phyloP scores from a whole-genome alignment of 306 rosid species.

The Spatholobus suberectus region DNA sequence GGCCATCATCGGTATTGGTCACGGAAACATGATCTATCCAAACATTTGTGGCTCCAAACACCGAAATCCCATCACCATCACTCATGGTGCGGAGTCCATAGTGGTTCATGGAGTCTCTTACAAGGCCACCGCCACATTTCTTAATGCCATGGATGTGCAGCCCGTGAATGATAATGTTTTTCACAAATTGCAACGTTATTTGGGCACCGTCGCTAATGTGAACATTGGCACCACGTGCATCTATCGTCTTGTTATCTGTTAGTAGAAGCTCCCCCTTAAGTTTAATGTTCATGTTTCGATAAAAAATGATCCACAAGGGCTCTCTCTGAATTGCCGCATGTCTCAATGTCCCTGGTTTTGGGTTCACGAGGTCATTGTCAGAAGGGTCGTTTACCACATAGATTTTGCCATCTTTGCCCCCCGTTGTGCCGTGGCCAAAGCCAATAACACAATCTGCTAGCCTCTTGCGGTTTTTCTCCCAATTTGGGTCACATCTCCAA shows the following conservation, averaged over 20 bases:
- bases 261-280: conserved; percentile 1
- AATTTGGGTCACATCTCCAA: conserved; percentile 58
- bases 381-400: conserved; percentile 43
- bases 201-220: conserved; percentile 51
- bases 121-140: conserved; percentile 37
- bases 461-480: conserved; percentile 51
- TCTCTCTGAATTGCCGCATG: conserved; percentile 35
- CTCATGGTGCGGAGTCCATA: conserved; percentile 38
- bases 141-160: conserved; percentile 48
- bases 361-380: conserved; percentile 38
- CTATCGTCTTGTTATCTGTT: conserved; percentile 46
- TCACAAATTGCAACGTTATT: conserved; percentile 54
- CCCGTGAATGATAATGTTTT: conserved; percentile 50
- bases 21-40: conserved; percentile 66
- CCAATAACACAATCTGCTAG: conserved; percentile 54
- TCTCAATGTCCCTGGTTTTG: conserved; percentile 53
- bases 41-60: conserved; percentile 49
- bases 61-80: conserved; percentile 60
- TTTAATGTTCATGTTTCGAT: conserved; percentile 39
- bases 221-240: conserved; percentile 56
- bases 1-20: conserved; percentile 48
- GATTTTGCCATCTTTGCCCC: conserved; percentile 49
- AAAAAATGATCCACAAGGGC: conserved; percentile 60
- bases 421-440: conserved; percentile 45
- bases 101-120: conserved; percentile 53